Evolutionary conservation across 2,329 filamentous ascomycete species (phyloP).

Genomic region (Arthrobotrys sinensis): DNA sequence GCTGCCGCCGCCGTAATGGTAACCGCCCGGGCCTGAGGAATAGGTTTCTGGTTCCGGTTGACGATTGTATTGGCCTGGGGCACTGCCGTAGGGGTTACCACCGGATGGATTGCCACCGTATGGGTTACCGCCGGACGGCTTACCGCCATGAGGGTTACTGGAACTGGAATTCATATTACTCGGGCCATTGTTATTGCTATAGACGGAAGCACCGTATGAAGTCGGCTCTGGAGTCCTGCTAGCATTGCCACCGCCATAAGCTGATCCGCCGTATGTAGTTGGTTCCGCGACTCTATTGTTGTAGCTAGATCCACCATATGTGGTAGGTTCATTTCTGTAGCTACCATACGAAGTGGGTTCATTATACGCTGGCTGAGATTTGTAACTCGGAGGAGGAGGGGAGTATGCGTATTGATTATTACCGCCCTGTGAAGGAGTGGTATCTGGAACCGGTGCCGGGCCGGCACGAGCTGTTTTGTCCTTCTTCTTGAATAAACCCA

Average conservation of each 20-base stretch:
- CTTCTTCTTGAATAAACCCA: constrained; percentile 49
- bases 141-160: constrained; percentile 19
- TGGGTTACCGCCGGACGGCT: constrained; percentile 7
- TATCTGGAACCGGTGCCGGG: background rate
- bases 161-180: constrained; percentile 5
- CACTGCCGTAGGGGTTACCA: background rate
- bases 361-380: constrained; percentile 13
- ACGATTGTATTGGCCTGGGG: background rate
- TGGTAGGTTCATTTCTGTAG: background rate
- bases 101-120: background rate
- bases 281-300: constrained; percentile 1
- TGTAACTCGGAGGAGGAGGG: constrained; percentile 6
- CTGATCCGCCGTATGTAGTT: constrained; percentile 4
- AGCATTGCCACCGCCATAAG: background rate
- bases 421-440: background rate
- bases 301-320: background rate
- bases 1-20: constrained; percentile 4
- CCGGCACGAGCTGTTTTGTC: constrained; percentile 24
- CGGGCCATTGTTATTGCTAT: constrained; percentile 4
- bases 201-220: constrained; percentile 25
- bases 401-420: constrained; percentile 17
- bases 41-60: constrained; percentile 3
- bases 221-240: constrained; percentile 15
- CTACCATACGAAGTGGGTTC: constrained; percentile 2
- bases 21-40: background rate